Conservation (phyloP, 768 basidiomycete species). For the Boletus rufocinnamomeus region DNA sequence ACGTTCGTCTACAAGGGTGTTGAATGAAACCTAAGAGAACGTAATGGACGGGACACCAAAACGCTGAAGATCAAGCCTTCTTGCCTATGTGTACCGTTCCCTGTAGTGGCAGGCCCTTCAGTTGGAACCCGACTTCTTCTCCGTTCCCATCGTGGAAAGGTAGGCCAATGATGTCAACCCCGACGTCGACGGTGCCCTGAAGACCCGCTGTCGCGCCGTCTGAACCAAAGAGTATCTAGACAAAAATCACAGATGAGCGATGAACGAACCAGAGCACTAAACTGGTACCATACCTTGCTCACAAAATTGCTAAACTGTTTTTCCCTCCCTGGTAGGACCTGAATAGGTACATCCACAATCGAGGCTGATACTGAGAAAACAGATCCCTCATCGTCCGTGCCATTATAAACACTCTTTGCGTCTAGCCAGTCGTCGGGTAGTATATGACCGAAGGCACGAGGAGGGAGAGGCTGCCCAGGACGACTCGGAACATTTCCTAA, state of each 20-base stretch:
- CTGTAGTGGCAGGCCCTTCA: slow-evolving; percentile 64
- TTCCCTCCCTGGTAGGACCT: slow-evolving; percentile 78
- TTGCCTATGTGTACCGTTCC: slow-evolving; percentile 69
- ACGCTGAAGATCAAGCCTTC: slow-evolving; percentile 34
- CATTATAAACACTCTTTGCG: slow-evolving; percentile 43
- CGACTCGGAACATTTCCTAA: slow-evolving; percentile 43
- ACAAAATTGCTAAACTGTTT: slow-evolving; percentile 77
- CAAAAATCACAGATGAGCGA: slow-evolving; percentile 4
- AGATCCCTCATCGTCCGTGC: slow-evolving; percentile 51
- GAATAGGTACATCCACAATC: slow-evolving; percentile 71
- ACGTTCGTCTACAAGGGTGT: slow-evolving; percentile 2
- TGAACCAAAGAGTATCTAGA: slow-evolving; percentile 66
- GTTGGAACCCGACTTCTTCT: slow-evolving; percentile 50
- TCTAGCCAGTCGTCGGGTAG: slow-evolving; percentile 69
- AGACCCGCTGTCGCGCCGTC: slow-evolving; percentile 71
- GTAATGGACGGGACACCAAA: neutral
- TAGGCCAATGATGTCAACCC: slow-evolving; percentile 59
- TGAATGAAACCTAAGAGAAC: neutral
- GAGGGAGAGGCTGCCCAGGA: slow-evolving; percentile 67
- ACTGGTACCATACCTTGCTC: slow-evolving; percentile 55
- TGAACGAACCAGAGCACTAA: neutral
- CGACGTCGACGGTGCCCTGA: slow-evolving; percentile 62
- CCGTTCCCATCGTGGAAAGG: slow-evolving; percentile 46
- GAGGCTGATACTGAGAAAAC: slow-evolving; percentile 61
- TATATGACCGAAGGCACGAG: slow-evolving; percentile 74